Evolutionary conservation across 1,284 basidiomycete species (phyloP), one percentile per base, ranked within the genome.

Genomic region (Hemileia vastatrix): DNA sequence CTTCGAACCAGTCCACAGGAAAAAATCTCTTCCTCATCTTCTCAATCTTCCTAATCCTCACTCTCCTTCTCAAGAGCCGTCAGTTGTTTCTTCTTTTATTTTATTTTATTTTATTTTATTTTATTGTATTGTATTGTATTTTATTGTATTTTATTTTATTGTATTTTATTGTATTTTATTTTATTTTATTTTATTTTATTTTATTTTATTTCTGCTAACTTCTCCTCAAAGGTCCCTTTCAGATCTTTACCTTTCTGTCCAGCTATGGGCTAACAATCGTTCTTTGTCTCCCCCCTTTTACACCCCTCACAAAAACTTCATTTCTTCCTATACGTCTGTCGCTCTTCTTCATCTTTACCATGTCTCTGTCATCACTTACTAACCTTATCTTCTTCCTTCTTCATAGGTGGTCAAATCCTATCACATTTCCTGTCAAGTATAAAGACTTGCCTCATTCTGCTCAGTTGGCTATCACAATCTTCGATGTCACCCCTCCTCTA

Each of bases 381-480:
- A 43, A 43, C 36, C 15, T 8, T 43, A 13, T 57, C 18, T 44
- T 40, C 40, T 32, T 47, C 58, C 64, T 57, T 13, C 43, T 43
- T n/a, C 50, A 51, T 71, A 92, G 90, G 44, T 98, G 94, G 94
- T 94, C 94, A 71, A 90, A 96, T 78, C 88, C 87, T 82, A 84
- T 97, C 51, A 86, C 87, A 0, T 78, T 97, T 2, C 92, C 93
- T 0, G 87, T 94, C 70, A 85, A 85, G 47, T 94, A 95, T 66
- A 88, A 90, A 57, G 91, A 95, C 70, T 80, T 98, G 3, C 90
- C 92, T 0, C 78, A 91, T 32, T 86, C 80, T 70, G 85, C 92
- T 0, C 92, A 95, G 70, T 81, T 98, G 58, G 86, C 88, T 0
- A 89, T 97, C 72, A 97, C 94, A 0, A 85, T 97, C 19, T 95